Evolutionary conservation across 352 stramenopile genomes (phyloP), one percentile per base, ranked within the genome.

Genomic region (Globisporangium acanthophoron): DNA sequence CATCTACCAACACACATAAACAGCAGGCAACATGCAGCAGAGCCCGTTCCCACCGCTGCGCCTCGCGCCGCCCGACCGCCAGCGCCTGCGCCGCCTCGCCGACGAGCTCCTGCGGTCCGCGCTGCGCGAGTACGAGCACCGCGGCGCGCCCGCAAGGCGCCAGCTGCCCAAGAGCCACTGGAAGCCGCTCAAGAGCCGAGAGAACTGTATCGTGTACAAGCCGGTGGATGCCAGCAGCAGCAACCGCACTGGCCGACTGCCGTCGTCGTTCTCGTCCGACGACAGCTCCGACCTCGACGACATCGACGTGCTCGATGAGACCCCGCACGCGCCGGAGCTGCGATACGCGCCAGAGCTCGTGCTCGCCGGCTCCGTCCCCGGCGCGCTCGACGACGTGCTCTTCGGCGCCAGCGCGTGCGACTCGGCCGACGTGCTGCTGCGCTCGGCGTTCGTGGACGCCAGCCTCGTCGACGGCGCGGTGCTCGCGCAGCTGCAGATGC

Each of bases 351-450:
- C 56, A 6, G 49, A 61, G 47, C 56, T 67, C 3, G 53, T 62
- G 3, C 48, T 77, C 39, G 66, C 61, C 11, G 73, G 73, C 1
- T 61, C 71, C 7, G 21, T 79, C 13, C 21, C 62, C 0, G 73
- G 73, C 6, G 55, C 40, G 29, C 52, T 82, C 7, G 63, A 59
- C 43, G 70, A 80, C 55, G 58, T 66, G 43, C 66, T 80, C 52
- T 76, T 72, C 48, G 73, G 73, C 13, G 56, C 79, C 41, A n/a
- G 58, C 13, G 61, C 65, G 13, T 59, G 56, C 2, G 62, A 74
- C 20, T 62, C 70, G 21, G 46, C 61, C 16, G 63, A 71, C 5
- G 43, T 84, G 44, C 54, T 73, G 50, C 61, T 76, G 11, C 66
- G 62, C 15, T 50, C 64, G 15, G 47, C 59, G 21, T 77, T 74